Evolutionary conservation across 2,329 filamentous ascomycete species (phyloP), one percentile per base, ranked within the genome.

Genomic region (Fusarium nodosum): DNA sequence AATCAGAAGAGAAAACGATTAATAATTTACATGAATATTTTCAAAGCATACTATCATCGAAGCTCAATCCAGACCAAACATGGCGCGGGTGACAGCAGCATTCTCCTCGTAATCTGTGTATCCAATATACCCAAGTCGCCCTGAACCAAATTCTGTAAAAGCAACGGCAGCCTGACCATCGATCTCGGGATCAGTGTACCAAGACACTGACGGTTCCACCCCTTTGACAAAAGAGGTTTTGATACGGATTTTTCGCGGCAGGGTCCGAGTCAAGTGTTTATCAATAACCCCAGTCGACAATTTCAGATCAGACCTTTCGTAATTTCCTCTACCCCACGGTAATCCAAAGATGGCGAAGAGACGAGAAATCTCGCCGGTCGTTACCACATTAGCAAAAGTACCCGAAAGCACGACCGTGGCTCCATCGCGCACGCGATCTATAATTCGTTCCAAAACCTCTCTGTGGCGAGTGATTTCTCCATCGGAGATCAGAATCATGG

Each of bases 211-310:
- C 20, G 7, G 9, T 2, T 12, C 5, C 4, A 33, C 20, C 10
- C n/a, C 4, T 3, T 20, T 2, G 3, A 50, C 9, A 16, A 50
- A 36, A 26, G 5, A 9, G 4, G 15, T 15, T 12, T 8, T 36
- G 4, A 24, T 10, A 6, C 2, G 1, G 2, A 34, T 1, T 1
- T 7, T 4, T 12, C 3, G 15, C 3, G 31, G 31, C 3, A 50
- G 31, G 1, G 1, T 2, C 1, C 3, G 0, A 5, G 16, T 11
- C 8, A 11, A 36, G 2, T 26, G 2, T 12, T 4, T 3, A 12
- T 13, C 30, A 7, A 24, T 6, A 10, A 26, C 11, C 16, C 31
- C 22, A n/a, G 22, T 12, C 15, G 11, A 31, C 18, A 33, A 15
- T 15, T 6, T 5, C 11, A 11, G 9, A 5, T 13, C 1, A 24